Percentiles rank a stretch among this genome's conserved stretches.
phyloP scores from a whole-genome alignment of 495 filamentous ascomycete species.

The Cryomyces minteri region DNA sequence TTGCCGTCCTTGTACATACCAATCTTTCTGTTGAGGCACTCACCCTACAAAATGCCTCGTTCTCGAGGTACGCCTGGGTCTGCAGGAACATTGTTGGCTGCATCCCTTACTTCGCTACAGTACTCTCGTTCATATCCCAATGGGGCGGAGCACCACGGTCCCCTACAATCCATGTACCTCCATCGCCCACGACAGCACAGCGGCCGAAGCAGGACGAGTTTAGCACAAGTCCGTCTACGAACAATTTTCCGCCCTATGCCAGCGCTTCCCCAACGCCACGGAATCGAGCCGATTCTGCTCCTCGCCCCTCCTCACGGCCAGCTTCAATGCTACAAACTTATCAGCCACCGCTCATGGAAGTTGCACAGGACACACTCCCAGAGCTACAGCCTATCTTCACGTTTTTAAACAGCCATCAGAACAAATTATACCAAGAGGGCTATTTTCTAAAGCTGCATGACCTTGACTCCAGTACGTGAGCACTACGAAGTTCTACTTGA shows the following conservation, averaged over 20 bases:
- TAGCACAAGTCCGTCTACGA: slow-evolving; percentile 4
- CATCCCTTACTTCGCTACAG: slow-evolving; percentile 19
- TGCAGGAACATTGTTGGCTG: not conserved
- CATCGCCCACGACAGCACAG: slow-evolving; percentile 12
- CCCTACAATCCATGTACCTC: slow-evolving; percentile 12
- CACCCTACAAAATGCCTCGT: too few relatives aligned
- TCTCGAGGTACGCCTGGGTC: not conserved
- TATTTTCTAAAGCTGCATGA: slow-evolving; percentile 96
- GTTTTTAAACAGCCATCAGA: slow-evolving; percentile 83
- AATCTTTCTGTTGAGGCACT: too few relatives aligned
- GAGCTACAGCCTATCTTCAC: slow-evolving; percentile 90
- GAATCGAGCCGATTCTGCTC: slow-evolving; percentile 13
- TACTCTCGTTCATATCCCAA: slow-evolving; percentile 44
- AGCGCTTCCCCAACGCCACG: slow-evolving; percentile 2
- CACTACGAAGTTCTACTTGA: not conserved
- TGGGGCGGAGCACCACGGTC: slow-evolving; percentile 27
- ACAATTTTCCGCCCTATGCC: slow-evolving; percentile 8
- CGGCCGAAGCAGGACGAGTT: slow-evolving; percentile 1
- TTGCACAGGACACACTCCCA: slow-evolving; percentile 66
- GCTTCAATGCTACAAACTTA: slow-evolving; percentile 57
- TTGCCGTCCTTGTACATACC: too few relatives aligned
- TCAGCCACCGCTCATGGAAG: slow-evolving; percentile 73
- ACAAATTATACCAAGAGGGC: slow-evolving; percentile 94
- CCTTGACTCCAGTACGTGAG: slow-evolving; percentile 60
- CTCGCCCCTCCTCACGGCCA: slow-evolving; percentile 31